A percentile compares a stretch with the other conserved stretches of the same genome.
Evolutionary conservation across 1,284 basidiomycete genomes (phyloP).

Genomic region (Heliocybe sulcata): DNA sequence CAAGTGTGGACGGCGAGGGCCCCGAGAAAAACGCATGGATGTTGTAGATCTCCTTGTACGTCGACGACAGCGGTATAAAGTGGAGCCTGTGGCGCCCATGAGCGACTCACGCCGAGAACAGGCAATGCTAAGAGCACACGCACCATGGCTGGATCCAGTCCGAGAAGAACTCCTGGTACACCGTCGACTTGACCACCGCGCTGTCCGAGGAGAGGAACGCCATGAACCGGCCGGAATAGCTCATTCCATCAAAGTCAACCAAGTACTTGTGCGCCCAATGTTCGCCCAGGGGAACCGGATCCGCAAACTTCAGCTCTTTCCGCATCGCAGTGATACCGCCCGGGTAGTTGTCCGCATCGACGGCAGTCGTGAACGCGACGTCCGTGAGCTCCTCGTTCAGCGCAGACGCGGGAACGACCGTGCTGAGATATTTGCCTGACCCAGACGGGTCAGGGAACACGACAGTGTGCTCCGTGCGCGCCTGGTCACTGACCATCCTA

Average conservation of each 20-base stretch:
- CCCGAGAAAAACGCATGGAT: constrained; percentile 89
- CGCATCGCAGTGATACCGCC: constrained; percentile 74
- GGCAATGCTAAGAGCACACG: too few relatives aligned
- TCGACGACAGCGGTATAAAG: constrained; percentile 83
- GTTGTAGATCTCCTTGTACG: constrained; percentile 89
- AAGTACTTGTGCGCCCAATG: constrained; percentile 94
- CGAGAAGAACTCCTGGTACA: constrained; percentile 86
- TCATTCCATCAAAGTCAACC: constrained; percentile 89
- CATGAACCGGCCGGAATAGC: constrained; percentile 88
- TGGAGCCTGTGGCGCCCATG: constrained; percentile 61
- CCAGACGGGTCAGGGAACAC: constrained; percentile 70
- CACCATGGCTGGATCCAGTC: constrained; percentile 83
- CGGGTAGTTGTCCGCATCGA: constrained; percentile 64
- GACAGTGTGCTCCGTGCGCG: constrained; percentile 54
- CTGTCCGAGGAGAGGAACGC: constrained; percentile 84
- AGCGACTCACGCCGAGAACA: too few relatives aligned
- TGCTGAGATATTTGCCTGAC: constrained; percentile 52
- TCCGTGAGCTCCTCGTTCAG: constrained; percentile 86
- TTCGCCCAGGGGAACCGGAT: constrained; percentile 73
- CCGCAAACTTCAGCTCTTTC: constrained; percentile 67
- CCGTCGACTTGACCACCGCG: constrained; percentile 82
- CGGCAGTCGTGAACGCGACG: constrained; percentile 78
- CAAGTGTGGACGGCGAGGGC: constrained; percentile 53
- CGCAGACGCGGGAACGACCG: constrained; percentile 48
- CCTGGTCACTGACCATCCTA: constrained; percentile 65